Evolutionary conservation across 371 early-diverging fungal genomes (phyloP), one percentile per base, ranked within the genome.

Genomic region (Mucor indicus): DNA sequence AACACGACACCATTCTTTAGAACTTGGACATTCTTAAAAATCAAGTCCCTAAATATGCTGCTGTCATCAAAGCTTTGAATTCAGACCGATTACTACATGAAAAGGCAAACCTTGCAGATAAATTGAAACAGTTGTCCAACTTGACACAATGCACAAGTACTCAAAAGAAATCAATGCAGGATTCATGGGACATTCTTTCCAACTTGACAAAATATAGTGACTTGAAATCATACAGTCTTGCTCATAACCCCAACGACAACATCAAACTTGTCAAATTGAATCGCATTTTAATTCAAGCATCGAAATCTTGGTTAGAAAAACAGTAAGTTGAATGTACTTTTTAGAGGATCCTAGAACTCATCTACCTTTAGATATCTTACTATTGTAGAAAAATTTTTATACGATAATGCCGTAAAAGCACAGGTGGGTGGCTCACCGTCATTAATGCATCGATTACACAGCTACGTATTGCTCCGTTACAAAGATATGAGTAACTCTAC

Each of bases 401-500:
- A 17, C 19, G 48, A 53, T 19, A 29, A 62, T 21, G 62, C 53
- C 4, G 12, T 23, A 2, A 36, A 36, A 27, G 44, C 44, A 1
- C 33, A 36, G 24, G 37, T 59, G 2, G 60, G 60, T 0, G 60
- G 60, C 2, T 15, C 44, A 19, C 50, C 54, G 23, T 59, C 60
- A 4, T 9, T 35, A 2, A 23, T 7, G 0, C 50, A 45, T 41
- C 38, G 54, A 12, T 15, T 59, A 13, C 4, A 44, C 11, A 29
- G 35, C 19, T 53, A 24, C 24, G 45, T 49, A 27, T 12, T 31
- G 2, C 13, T 53, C 0, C 16, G 38, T 3, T 44, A 32, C 11
- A 53, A 44, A 4, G 35, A 19, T 1, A 11, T 13, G 12, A 31
- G 32, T 4, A 35, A 37, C 10, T 17, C 27, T 1, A 15, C 13